Conservation (phyloP, 2,329 filamentous ascomycete species). For the Neofusicoccum laricinum region DNA sequence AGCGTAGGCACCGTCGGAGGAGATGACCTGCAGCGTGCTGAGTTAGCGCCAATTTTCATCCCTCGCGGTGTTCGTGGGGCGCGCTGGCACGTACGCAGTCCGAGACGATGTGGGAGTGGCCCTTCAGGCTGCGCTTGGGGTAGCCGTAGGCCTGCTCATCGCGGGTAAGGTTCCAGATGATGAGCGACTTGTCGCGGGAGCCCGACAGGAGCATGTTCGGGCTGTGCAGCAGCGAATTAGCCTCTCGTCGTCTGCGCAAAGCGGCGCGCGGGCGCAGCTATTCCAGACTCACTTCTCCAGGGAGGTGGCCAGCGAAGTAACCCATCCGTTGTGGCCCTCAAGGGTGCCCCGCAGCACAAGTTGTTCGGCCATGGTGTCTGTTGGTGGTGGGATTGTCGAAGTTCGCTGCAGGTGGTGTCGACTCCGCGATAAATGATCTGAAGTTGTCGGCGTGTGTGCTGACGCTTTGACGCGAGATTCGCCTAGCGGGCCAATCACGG, state of each 20-base stretch:
- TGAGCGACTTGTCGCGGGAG: conserved; percentile 96
- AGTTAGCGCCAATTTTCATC: conserved; percentile 31
- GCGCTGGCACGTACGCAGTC: conserved; percentile 79
- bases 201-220: conserved; percentile 99
- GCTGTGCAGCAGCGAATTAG: conserved; percentile 50
- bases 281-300: conserved; percentile 81
- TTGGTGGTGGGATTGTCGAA: conserved; percentile 18
- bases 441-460: conserved; percentile 16
- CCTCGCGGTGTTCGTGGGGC: conserved; percentile 21
- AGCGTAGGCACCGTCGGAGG: conserved; percentile 97
- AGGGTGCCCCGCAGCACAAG: conserved; percentile 95
- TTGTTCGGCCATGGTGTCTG: conserved; percentile 76
- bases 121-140: conserved; percentile 97
- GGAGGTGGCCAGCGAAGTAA: conserved; percentile 96
- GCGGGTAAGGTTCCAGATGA: conserved; percentile 99
- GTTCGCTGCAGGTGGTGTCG: conserved; percentile 17
- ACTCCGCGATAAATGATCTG: conserved; percentile 18
- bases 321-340: conserved; percentile 99
- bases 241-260: conserved; percentile 17
- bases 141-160: conserved; percentile 98
- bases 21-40: conserved; percentile 74
- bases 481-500: conserved; percentile 12
- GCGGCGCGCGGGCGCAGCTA: not conserved
- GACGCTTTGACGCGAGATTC: conserved; percentile 12
- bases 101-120: conserved; percentile 99